A percentile compares a stretch with the other conserved stretches of the same genome.
Conservation (phyloP, 116 monocot species). For the Thalassia testudinum region DNA sequence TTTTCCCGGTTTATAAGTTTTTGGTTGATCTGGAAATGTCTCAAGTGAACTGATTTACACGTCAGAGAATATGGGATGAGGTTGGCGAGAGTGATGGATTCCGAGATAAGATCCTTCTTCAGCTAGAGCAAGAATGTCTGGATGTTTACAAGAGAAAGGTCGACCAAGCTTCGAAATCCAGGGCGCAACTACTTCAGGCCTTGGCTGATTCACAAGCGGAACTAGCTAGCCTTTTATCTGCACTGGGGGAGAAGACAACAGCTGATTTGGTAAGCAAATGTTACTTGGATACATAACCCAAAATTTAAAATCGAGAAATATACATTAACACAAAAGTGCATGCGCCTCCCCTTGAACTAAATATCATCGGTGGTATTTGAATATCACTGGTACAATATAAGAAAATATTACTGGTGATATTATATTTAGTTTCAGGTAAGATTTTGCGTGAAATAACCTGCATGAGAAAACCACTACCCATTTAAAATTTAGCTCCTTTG, state of each 20-base stretch:
- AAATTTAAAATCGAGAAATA: too few relatives aligned
- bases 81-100: conserved; percentile 87
- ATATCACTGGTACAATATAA: too few relatives aligned
- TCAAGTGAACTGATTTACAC: neutral
- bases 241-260: conserved; percentile 48
- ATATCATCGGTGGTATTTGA: too few relatives aligned
- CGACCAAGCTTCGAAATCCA: conserved; percentile 72
- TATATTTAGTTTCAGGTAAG: too few relatives aligned
- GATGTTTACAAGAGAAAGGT: conserved; percentile 95
- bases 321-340: too few relatives aligned
- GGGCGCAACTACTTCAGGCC: conserved; percentile 52
- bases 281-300: neutral
- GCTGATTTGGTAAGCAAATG: conserved; percentile 33
- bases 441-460: too few relatives aligned
- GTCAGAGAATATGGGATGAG: conserved; percentile 95
- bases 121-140: conserved; percentile 84
- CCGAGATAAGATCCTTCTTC: conserved; percentile 80
- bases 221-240: conserved; percentile 47
- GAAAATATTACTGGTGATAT: too few relatives aligned
- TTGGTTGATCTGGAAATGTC: too few relatives aligned
- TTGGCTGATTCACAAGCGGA: conserved; percentile 64
- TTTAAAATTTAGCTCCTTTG: too few relatives aligned
- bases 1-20: neutral
- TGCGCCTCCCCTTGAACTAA: too few relatives aligned
- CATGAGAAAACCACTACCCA: too few relatives aligned